A percentile compares a stretch with the other conserved stretches of the same genome.
Evolutionary conservation across 208 protist species (phyloP).

Genomic region (Leishmania major): DNA sequence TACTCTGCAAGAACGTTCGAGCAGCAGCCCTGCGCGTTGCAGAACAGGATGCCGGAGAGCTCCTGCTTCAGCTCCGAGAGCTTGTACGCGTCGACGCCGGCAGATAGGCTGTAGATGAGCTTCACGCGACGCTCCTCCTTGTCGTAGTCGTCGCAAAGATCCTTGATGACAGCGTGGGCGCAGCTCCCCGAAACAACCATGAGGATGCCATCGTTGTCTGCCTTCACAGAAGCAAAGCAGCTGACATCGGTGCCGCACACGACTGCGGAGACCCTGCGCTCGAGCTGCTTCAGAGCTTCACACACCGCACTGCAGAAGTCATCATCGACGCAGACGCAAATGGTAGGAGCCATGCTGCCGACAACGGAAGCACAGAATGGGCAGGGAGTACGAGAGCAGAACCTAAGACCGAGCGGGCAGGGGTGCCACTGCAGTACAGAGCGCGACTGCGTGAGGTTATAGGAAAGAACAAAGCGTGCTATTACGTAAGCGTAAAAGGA

Average conservation of each 20-base stretch:
- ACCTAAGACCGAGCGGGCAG: too few relatives aligned
- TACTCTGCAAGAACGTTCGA: constrained; percentile 77
- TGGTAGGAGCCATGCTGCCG: constrained; percentile 1
- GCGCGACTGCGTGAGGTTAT: too few relatives aligned
- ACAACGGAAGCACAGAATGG: neutral
- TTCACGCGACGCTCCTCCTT: constrained; percentile 53
- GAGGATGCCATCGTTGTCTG: constrained; percentile 12
- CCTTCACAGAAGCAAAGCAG: constrained; percentile 6
- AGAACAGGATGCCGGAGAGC: constrained; percentile 57
- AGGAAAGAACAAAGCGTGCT: too few relatives aligned
- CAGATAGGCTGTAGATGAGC: constrained; percentile 76
- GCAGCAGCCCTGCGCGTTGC: constrained; percentile 77
- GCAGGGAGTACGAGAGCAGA: constrained; percentile 66
- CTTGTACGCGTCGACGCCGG: constrained; percentile 72
- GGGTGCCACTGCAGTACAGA: too few relatives aligned
- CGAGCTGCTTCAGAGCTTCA: neutral
- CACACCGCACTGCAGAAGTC: neutral
- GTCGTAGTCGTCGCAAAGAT: constrained; percentile 51
- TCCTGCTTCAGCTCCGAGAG: constrained; percentile 48
- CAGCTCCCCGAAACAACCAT: constrained; percentile 12
- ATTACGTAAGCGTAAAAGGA: too few relatives aligned
- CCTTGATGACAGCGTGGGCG: constrained; percentile 50
- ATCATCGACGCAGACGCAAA: constrained; percentile 2
- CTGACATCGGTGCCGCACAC: neutral
- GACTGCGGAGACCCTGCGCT: neutral